Conservation (phyloP, 176 grass and related monocot species). For the Aegilops tauschii region DNA sequence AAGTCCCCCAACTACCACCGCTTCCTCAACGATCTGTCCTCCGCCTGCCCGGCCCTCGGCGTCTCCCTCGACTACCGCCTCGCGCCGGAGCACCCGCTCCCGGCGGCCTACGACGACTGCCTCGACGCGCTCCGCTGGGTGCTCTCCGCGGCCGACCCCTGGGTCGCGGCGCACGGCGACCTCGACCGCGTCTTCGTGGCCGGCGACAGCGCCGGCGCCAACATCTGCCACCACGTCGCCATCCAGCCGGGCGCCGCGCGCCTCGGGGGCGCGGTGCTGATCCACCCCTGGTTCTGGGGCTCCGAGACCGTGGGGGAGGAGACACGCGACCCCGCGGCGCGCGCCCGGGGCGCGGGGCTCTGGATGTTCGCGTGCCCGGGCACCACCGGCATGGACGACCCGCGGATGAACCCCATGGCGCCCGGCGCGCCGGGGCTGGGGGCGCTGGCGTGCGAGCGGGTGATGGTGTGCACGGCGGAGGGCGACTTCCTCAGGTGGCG, state of each 20-base stretch:
- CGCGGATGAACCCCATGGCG: conserved; percentile 48
- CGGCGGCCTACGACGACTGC: conserved; percentile 41
- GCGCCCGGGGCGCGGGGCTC: conserved; percentile 1
- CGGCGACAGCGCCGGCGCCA: no score
- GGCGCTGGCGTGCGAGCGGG: conserved; percentile 32
- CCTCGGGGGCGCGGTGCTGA: conserved; percentile 27
- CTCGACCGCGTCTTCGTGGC: neutral
- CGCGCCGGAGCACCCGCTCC: conserved; percentile 18
- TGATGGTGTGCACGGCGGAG: conserved; percentile 50
- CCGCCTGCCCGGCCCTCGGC: conserved; percentile 26
- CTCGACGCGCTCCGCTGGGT: conserved; percentile 34
- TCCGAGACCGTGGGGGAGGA: conserved; percentile 23
- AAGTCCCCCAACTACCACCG: conserved; percentile 32
- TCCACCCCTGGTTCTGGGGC: conserved; percentile 50
- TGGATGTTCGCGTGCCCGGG: conserved; percentile 35
- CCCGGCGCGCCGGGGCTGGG: conserved; percentile 10
- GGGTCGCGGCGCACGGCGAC: conserved; percentile 34
- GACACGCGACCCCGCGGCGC: neutral
- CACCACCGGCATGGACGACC: conserved; percentile 33
- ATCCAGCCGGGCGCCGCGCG: conserved; percentile 1
- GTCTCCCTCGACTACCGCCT: conserved; percentile 36
- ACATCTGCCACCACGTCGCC: conserved; percentile 33
- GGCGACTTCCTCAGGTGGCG: conserved; percentile 46
- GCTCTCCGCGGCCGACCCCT: conserved; percentile 31
- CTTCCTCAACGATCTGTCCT: conserved; percentile 39